A percentile compares a stretch with the other conserved stretches of the same genome.
phyloP scores from a whole-genome alignment of 2,329 filamentous ascomycete genomes.

The Pochonia chlamydosporia region DNA sequence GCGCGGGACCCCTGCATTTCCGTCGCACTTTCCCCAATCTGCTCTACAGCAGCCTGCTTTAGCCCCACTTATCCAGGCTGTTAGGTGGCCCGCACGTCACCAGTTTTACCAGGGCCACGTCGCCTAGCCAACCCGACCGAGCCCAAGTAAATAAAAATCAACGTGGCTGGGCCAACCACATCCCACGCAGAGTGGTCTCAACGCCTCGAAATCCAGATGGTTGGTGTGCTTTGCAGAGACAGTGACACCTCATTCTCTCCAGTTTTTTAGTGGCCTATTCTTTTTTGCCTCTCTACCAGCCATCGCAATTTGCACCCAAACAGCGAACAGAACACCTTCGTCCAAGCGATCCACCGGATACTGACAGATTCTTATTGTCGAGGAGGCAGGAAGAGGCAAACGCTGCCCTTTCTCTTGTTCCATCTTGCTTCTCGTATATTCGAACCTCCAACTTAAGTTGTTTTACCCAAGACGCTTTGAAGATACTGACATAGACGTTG shows the following conservation, averaged over 20 bases:
- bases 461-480: not conserved
- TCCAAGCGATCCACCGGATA: not conserved
- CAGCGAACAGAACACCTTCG: not conserved
- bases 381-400: slow-evolving; percentile 1
- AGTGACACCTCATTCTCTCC: not conserved
- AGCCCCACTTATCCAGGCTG: slow-evolving; percentile 5
- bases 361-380: slow-evolving; percentile 1
- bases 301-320: not conserved
- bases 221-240: slow-evolving; percentile 4
- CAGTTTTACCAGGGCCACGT: slow-evolving; percentile 9
- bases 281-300: not conserved
- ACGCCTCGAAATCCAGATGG: slow-evolving; percentile 10
- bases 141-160: slow-evolving; percentile 23
- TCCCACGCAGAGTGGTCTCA: slow-evolving; percentile 4
- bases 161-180: slow-evolving; percentile 25
- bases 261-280: not conserved
- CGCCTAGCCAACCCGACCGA: slow-evolving; percentile 18
- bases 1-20: slow-evolving; percentile 1
- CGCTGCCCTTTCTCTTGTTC: not conserved
- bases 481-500: not conserved
- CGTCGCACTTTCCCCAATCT: not conserved
- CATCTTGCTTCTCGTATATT: slow-evolving; percentile 2
- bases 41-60: not conserved
- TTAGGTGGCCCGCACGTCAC: not conserved
- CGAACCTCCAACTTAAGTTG: slow-evolving; percentile 4